Percentiles rank a stretch among this genome's conserved stretches.
Conservation (phyloP, 2,329 filamentous ascomycete species). For the Pestalotiopsis fici region DNA sequence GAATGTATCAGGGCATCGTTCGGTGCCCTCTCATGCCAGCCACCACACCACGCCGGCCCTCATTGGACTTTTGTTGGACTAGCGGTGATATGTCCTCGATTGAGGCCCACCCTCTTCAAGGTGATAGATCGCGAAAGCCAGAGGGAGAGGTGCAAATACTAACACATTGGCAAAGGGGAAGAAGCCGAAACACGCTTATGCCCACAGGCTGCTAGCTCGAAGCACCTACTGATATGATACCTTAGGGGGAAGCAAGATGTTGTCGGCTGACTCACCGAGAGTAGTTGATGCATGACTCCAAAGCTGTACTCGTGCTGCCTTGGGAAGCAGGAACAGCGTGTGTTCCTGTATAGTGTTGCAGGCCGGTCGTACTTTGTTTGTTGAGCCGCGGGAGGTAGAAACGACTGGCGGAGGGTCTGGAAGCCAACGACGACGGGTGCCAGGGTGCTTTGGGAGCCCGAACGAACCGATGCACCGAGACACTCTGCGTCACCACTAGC, state of each 20-base stretch:
- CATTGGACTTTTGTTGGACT: conserved; percentile 16
- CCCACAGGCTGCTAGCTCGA: neutral
- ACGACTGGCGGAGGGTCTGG: neutral
- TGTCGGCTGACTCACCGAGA: neutral
- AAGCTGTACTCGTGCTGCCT: neutral
- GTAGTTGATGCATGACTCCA: neutral
- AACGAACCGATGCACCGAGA: neutral
- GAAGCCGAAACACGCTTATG: conserved; percentile 1
- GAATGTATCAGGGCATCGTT: conserved; percentile 24
- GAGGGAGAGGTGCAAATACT: neutral
- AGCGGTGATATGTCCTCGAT: neutral
- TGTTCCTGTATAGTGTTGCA: conserved; percentile 4
- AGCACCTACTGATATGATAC: neutral
- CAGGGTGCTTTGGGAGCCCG: neutral
- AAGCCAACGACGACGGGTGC: neutral
- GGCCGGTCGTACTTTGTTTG: neutral
- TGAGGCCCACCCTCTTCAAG: neutral
- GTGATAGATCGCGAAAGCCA: neutral
- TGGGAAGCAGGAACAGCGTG: neutral
- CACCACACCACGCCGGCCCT: conserved; percentile 20
- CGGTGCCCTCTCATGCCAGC: conserved; percentile 26
- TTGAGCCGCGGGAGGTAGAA: neutral
- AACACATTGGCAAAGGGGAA: neutral
- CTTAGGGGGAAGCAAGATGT: neutral
- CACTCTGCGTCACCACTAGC: neutral